Conservation (phyloP, 2,329 filamentous ascomycete species). For the Colletotrichum tropicicola region DNA sequence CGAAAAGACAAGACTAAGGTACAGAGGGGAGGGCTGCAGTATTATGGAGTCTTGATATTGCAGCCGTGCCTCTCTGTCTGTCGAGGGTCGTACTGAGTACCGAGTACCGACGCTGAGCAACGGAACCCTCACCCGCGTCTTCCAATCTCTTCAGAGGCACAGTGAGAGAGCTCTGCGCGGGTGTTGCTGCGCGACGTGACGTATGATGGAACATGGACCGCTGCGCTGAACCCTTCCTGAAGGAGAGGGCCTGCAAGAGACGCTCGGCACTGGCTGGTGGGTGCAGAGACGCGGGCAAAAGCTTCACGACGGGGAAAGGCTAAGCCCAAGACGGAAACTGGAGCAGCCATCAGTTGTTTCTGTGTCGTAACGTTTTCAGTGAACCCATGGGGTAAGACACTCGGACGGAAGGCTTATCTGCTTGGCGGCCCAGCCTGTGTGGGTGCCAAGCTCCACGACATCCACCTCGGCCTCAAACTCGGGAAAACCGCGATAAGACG, state of each 20-base stretch:
- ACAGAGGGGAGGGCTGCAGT: background rate
- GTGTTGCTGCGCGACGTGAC: constrained; percentile 10
- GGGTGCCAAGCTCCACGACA: constrained; percentile 16
- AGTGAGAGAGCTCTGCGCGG: too few species aligned
- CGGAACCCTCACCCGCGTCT: background rate
- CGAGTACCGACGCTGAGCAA: too few species aligned
- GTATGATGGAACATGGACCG: constrained; percentile 9
- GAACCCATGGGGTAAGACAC: constrained; percentile 28
- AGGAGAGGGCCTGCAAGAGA: too few species aligned
- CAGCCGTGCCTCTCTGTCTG: background rate
- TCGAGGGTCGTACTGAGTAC: too few species aligned
- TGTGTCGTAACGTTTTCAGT: constrained; percentile 29
- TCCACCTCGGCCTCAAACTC: constrained; percentile 24
- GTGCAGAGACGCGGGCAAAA: background rate
- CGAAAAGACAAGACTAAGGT: background rate
- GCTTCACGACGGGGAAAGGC: constrained; percentile 7
- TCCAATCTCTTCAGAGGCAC: too few species aligned
- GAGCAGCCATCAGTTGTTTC: constrained; percentile 25
- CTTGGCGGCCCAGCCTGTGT: constrained; percentile 13
- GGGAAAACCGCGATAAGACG: constrained; percentile 22
- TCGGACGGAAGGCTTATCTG: constrained; percentile 26
- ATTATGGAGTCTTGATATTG: constrained; percentile 19
- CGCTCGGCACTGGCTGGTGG: too few species aligned
- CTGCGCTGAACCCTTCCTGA: constrained; percentile 1
- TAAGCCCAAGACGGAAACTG: background rate